A percentile compares a stretch with the other conserved stretches of the same genome.
phyloP scores from a whole-genome alignment of 176 grass and related monocot genomes.

The Poa annua region DNA sequence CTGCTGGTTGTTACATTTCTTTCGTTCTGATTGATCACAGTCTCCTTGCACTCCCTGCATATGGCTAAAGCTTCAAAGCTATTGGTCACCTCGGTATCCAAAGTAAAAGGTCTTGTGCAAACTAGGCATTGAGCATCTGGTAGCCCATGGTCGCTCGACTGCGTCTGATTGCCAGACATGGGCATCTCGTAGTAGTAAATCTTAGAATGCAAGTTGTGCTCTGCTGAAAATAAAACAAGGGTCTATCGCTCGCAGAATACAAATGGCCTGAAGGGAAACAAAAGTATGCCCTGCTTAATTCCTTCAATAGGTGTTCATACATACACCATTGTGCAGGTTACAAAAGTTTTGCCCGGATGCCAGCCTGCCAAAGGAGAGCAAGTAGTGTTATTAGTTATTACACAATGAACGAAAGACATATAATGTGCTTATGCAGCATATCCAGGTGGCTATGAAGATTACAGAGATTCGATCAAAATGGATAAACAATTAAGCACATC shows the following conservation, averaged over 20 bases:
- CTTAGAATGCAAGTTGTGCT: neutral
- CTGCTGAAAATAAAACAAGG: neutral
- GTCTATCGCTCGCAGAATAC: neutral
- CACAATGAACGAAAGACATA: neutral
- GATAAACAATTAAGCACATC: neutral
- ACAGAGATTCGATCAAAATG: neutral
- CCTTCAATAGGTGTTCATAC: neutral
- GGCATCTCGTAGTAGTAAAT: neutral
- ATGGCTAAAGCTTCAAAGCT: conserved; percentile 86
- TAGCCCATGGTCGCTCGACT: neutral
- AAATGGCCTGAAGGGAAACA: neutral
- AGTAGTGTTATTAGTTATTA: neutral
- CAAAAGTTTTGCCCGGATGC: neutral
- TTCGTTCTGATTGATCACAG: conserved; percentile 48
- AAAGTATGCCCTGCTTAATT: neutral
- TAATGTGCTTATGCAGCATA: neutral
- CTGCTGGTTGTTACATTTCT: conserved; percentile 39
- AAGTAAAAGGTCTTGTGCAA: conserved; percentile 71
- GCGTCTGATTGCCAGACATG: conserved; percentile 37
- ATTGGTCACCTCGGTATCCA: conserved; percentile 64
- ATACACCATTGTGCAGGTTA: neutral
- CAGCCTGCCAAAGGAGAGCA: conserved; percentile 38
- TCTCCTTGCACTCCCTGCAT: conserved; percentile 38
- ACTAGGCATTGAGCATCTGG: conserved; percentile 69
- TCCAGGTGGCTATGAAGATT: neutral